phyloP scores from a whole-genome alignment of 306 rosid species.

The Heteromeles arbutifolia region DNA sequence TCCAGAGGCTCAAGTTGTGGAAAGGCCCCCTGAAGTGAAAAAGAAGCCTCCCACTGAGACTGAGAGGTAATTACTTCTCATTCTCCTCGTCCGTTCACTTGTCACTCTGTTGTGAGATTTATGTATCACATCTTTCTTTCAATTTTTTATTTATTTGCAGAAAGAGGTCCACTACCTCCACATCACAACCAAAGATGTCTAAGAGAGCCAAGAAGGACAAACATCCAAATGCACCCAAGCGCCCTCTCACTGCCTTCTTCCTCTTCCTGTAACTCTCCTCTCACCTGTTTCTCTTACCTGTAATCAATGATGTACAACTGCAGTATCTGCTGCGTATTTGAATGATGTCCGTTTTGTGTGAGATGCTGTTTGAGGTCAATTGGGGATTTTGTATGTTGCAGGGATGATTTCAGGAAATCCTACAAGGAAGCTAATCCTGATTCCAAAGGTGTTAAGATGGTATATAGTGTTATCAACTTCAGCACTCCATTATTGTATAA shows the following conservation, averaged over 20 bases:
- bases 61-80: conserved; percentile 33
- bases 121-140: background rate
- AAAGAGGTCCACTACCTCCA: conserved; percentile 37
- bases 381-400: conserved; percentile 7
- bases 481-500: background rate
- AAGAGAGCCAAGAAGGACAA: conserved; percentile 52
- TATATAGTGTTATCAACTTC: background rate
- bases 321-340: background rate
- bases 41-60: conserved; percentile 31
- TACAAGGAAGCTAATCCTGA: conserved; percentile 71
- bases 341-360: background rate
- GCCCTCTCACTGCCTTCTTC: conserved; percentile 82
- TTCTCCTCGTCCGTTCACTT: background rate
- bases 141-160: conserved; percentile 19
- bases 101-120: background rate
- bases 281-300: too few species aligned
- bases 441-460: conserved; percentile 62
- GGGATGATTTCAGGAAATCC: conserved; percentile 71
- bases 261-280: conserved; percentile 43
- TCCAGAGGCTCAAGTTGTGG: conserved; percentile 70
- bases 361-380: background rate
- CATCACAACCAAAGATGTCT: conserved; percentile 44
- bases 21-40: conserved; percentile 38
- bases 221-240: conserved; percentile 73
- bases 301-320: background rate